These are phyloP conservation scores for Cladosporium halotolerans DNA, from an alignment of 2,329 filamentous ascomycete species.

Conservation along the genomic window DNA sequence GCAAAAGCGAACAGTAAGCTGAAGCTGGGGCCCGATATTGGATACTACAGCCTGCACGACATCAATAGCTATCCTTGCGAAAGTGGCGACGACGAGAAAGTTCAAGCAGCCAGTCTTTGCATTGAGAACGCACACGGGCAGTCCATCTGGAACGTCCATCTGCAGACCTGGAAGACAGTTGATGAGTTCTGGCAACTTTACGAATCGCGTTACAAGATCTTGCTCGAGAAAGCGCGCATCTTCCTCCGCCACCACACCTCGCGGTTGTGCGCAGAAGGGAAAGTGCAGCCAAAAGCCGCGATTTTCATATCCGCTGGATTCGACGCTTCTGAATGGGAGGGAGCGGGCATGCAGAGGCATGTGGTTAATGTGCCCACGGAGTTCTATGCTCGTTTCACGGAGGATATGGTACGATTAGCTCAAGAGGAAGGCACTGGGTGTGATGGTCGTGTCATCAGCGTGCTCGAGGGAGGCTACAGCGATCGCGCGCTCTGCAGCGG, in stretches of 20 bases:
- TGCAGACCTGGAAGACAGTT: conserved; percentile 77
- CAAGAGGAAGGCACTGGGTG: conserved; percentile 70
- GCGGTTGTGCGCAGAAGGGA: conserved; percentile 51
- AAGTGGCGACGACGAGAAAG: conserved; percentile 84
- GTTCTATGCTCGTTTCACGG: conserved; percentile 87
- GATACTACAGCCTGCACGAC: conserved; percentile 94
- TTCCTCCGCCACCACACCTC: conserved; percentile 71
- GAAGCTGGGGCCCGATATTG: conserved; percentile 50
- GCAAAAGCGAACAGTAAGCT: conserved; percentile 26
- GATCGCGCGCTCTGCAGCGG: conserved; percentile 84
- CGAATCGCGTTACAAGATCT: conserved; percentile 64
- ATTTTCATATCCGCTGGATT: conserved; percentile 96
- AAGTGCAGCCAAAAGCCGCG: conserved; percentile 66
- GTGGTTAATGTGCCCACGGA: conserved; percentile 93
- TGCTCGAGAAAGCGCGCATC: conserved; percentile 73
- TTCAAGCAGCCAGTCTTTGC: conserved; percentile 88
- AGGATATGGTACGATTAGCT: conserved; percentile 75
- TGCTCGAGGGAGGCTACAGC: conserved; percentile 93
- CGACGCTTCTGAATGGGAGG: conserved; percentile 93
- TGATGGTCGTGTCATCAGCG: conserved; percentile 82
- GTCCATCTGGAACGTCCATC: conserved; percentile 91
- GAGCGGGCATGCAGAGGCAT: conserved; percentile 88
- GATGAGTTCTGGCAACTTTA: conserved; percentile 88
- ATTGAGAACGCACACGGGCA: conserved; percentile 92
- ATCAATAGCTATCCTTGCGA: conserved; percentile 99